Base-by-base conservation (phyloP, 2,329 filamentous ascomycete species). In the Stagonosporopsis rhizophila region DNA sequence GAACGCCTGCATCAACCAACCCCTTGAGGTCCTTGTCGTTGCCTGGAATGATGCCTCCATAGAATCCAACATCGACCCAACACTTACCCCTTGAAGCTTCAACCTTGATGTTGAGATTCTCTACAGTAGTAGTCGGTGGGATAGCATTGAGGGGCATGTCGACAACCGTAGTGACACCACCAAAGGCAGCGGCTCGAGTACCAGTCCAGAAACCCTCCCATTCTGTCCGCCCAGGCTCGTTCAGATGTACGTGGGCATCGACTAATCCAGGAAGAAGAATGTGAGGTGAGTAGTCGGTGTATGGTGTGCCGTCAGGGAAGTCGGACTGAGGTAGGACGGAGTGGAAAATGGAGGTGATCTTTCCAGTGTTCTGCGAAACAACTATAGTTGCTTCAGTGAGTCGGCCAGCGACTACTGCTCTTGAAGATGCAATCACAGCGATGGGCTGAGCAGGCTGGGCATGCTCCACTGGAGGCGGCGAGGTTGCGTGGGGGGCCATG, bases 1-100 rank as follows among this genome's bases (percentile, higher is more conserved):
- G 84, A 11, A 98, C 94, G 50, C 95, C 95, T 37, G 87, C 89
- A 53, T 91, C 84, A 0, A 98, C 90, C 4, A 99, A 82, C 0
- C 87, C 88, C 66, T 91, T 86, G 52, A 99, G 79, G 69, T 98
- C 87, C 11, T 84, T 77, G 2, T 88, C 85, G 72, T 99, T 99
- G 1, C 94, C 95, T 3, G 95, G 95, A 44, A 99, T 87, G 35
- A 98, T 87, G 28, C 95, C 95, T 23, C 95, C 95, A 73, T 98
- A 98, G 77, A 99, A 98, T 27, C 92, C 95, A n/a, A 98, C 93
- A 69, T 98, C 95, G 23, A 98, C 92, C 94, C 94, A 99, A 78
- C 94, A 96, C 78, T 98, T 89, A 30, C 90, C 92, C 59, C 85
- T 78, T 37, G 92, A 92, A 22, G 95, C 95, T 25, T 85, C 84